A percentile compares a stretch with the other conserved stretches of the same genome.
These are phyloP conservation scores for Vigna nakashimae DNA, from an alignment of 306 rosid species.

Conservation along the genomic window DNA sequence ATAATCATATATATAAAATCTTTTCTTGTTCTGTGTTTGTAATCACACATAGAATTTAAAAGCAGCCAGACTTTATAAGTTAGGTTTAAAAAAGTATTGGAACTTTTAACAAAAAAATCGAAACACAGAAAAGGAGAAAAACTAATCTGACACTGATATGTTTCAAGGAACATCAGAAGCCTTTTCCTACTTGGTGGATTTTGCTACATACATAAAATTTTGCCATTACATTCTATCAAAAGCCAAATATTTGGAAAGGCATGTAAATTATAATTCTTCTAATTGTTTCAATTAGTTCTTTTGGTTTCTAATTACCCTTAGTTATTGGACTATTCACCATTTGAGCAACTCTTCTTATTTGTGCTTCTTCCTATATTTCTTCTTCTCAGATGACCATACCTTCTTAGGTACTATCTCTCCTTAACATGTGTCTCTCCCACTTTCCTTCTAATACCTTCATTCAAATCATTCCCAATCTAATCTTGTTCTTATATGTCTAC, in stretches of 20 bases:
- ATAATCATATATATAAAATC: neutral
- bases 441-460: neutral
- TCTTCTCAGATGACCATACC: neutral
- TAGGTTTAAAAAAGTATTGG: neutral
- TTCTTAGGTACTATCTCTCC: neutral
- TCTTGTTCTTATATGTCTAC: neutral
- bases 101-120: neutral
- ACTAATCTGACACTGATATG: neutral
- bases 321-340: slow-evolving; percentile 6
- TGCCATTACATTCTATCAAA: neutral
- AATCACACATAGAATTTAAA: neutral
- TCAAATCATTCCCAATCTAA: neutral
- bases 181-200: neutral
- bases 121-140: neutral
- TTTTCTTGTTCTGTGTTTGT: neutral
- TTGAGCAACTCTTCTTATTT: neutral
- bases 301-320: neutral
- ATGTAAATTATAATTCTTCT: neutral
- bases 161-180: neutral
- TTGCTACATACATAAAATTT: neutral
- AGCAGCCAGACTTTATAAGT: neutral
- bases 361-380: neutral
- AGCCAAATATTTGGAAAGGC: neutral
- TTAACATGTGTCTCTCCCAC: neutral
- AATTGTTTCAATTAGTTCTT: neutral